Conservation (phyloP, 495 filamentous ascomycete species). For the Chaetomium tenue region DNA sequence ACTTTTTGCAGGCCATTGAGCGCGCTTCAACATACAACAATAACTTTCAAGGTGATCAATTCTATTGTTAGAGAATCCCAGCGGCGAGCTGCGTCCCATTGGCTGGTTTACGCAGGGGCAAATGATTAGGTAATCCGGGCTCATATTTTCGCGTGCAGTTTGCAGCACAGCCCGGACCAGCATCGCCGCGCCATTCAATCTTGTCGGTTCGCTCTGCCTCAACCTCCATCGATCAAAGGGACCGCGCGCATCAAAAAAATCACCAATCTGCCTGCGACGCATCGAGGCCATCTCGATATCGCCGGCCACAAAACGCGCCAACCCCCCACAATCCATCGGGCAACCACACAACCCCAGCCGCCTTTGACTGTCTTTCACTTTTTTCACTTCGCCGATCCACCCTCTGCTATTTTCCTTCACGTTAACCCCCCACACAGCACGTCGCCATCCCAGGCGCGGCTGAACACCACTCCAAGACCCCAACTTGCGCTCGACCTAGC, state of each 20-base stretch:
- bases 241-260: constrained; percentile 55
- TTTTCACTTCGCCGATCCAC: constrained; percentile 35
- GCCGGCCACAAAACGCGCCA: constrained; percentile 44
- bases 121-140: constrained; percentile 33
- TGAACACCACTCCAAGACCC: constrained; percentile 22
- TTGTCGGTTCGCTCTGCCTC: constrained; percentile 47
- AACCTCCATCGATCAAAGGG: constrained; percentile 54
- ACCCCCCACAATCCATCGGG: constrained; percentile 35
- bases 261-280: constrained; percentile 51
- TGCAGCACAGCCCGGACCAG: constrained; percentile 37
- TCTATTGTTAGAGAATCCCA: no score
- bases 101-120: neutral
- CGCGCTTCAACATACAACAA: no score
- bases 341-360: constrained; percentile 30
- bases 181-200: constrained; percentile 46
- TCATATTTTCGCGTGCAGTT: constrained; percentile 28
- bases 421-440: constrained; percentile 21
- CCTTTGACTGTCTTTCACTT: constrained; percentile 33
- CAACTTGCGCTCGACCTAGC: constrained; percentile 27
- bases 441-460: constrained; percentile 27
- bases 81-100: constrained; percentile 2
- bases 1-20: no score
- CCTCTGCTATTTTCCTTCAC: constrained; percentile 26
- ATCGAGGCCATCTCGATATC: constrained; percentile 51
- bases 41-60: no score